Evolutionary conservation across 2,329 filamentous ascomycete species (phyloP).

Genomic region (Diaporthe ilicicola): DNA sequence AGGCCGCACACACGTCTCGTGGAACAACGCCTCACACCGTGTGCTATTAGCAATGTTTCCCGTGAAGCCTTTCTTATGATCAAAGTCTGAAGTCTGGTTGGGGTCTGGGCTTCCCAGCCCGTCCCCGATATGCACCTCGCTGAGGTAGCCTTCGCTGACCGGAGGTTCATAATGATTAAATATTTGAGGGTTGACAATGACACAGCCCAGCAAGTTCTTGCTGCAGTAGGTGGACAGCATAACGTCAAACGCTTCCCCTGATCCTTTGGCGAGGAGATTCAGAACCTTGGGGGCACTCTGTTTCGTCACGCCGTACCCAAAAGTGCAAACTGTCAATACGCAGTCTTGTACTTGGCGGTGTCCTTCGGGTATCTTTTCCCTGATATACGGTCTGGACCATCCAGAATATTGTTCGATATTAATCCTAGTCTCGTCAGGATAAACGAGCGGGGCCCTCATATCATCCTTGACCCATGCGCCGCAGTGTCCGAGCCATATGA

Average conservation of each 20-base stretch:
- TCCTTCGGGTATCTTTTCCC: not conserved
- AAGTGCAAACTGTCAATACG: not conserved
- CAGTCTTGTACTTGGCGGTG: not conserved
- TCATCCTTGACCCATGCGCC: not conserved
- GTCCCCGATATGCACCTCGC: not conserved
- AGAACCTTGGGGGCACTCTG: not conserved
- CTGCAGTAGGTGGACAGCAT: not conserved
- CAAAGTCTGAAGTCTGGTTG: not conserved
- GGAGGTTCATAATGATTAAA: not conserved
- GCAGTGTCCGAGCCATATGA: not conserved
- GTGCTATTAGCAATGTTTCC: not conserved
- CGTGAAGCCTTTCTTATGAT: not conserved
- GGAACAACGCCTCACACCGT: not conserved
- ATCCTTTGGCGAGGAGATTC: not conserved
- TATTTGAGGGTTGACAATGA: not conserved
- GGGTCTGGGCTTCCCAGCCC: not conserved
- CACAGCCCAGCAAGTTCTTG: not conserved
- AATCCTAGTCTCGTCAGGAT: not conserved
- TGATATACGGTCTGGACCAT: not conserved
- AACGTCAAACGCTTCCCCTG: not conserved
- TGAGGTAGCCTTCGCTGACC: not conserved
- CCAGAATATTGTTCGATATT: not conserved
- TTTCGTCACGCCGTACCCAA: not conserved
- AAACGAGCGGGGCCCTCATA: not conserved
- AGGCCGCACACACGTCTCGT: not conserved